Evolutionary conservation across 768 basidiomycete species (phyloP).

Genomic region (Termitomyces sp.): DNA sequence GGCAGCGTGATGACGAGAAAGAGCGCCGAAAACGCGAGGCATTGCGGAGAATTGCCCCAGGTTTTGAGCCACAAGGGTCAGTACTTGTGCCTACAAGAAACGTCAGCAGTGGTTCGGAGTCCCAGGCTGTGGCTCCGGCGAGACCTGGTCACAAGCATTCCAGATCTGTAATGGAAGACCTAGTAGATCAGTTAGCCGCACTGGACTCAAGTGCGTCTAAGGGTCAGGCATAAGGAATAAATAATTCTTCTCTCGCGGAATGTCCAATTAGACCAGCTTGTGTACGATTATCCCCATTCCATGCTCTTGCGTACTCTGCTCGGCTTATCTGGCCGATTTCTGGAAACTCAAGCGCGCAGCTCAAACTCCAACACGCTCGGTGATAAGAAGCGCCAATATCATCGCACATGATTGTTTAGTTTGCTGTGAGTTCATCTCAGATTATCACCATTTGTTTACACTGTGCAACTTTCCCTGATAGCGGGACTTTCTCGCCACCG

Average conservation of each 20-base stretch:
- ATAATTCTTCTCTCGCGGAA: no score
- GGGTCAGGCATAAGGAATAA: neutral
- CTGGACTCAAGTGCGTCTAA: conserved; percentile 39
- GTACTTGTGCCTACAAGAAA: conserved; percentile 54
- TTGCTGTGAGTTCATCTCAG: neutral
- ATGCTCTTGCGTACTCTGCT: neutral
- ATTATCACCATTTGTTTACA: neutral
- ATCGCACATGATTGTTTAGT: neutral
- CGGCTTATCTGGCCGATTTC: neutral
- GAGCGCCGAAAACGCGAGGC: conserved; percentile 63
- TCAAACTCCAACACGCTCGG: neutral
- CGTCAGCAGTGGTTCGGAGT: conserved; percentile 18
- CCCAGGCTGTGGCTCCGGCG: conserved; percentile 4
- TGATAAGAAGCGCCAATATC: neutral
- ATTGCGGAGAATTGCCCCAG: conserved; percentile 76
- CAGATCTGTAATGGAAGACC: conserved; percentile 72
- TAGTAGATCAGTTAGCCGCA: conserved; percentile 78
- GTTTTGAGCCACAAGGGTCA: conserved; percentile 66
- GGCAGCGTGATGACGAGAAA: conserved; percentile 73
- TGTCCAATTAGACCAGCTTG: neutral
- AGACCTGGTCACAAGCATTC: conserved; percentile 19
- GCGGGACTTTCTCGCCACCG: neutral
- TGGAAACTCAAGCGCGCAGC: neutral
- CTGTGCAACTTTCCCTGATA: neutral
- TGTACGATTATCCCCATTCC: neutral